Evolutionary conservation across 2,329 filamentous ascomycete genomes (phyloP).

Genomic region (Aspergillus ochraceus): DNA sequence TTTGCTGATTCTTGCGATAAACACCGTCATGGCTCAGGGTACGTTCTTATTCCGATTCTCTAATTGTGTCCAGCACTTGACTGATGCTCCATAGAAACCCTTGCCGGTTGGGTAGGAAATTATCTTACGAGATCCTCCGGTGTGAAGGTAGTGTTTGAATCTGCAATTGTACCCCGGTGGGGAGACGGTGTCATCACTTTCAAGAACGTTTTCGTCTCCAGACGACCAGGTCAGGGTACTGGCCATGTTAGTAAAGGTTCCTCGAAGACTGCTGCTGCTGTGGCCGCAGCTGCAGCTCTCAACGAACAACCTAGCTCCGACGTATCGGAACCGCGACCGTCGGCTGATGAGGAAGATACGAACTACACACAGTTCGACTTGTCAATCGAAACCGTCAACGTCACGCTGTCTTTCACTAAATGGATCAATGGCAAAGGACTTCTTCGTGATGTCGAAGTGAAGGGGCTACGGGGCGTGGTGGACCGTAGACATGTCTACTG

Average conservation of each 20-base stretch:
- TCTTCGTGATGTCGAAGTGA: conserved; percentile 88
- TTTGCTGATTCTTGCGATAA: conserved; percentile 83
- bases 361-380: conserved; percentile 98
- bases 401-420: conserved; percentile 94
- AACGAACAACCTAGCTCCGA: conserved; percentile 46
- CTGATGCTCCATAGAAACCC: conserved; percentile 64
- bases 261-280: conserved; percentile 77
- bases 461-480: conserved; percentile 86
- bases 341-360: conserved; percentile 70
- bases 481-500: conserved; percentile 83
- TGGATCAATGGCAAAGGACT: conserved; percentile 98
- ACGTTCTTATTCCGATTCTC: conserved; percentile 30
- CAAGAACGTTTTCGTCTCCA: conserved; percentile 92
- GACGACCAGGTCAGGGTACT: conserved; percentile 77
- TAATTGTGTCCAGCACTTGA: conserved; percentile 8
- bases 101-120: conserved; percentile 91
- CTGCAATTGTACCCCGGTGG: conserved; percentile 96
- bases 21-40: conserved; percentile 95
- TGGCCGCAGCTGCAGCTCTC: conserved; percentile 70
- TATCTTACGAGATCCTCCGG: conserved; percentile 93
- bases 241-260: conserved; percentile 92
- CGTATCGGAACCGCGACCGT: conserved; percentile 27
- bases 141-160: conserved; percentile 93
- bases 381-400: conserved; percentile 91
- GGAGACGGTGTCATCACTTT: conserved; percentile 93